phyloP scores from a whole-genome alignment of 148 eudicot species.

The Silene conica region DNA sequence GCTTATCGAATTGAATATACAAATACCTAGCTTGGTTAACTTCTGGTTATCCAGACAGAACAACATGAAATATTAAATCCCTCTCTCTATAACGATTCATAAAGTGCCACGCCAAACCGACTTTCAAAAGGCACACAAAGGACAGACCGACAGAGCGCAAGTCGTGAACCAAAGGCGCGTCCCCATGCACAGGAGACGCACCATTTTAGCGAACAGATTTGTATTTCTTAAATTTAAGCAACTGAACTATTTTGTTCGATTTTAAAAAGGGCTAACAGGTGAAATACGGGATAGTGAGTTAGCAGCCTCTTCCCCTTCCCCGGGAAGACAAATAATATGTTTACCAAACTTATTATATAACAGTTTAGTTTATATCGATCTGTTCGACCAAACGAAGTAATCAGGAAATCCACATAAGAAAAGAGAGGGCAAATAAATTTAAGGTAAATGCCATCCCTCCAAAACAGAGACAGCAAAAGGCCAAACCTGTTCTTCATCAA shows the following conservation, averaged over 20 bases:
- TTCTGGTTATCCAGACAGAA: neutral
- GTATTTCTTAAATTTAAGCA: no score
- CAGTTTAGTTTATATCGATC: no score
- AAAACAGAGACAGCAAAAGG: slow-evolving; percentile 13
- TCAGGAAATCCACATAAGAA: neutral
- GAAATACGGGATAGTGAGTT: no score
- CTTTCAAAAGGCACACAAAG: neutral
- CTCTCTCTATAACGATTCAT: neutral
- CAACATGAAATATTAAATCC: neutral
- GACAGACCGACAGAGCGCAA: no score
- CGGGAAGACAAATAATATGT: no score
- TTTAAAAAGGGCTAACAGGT: no score
- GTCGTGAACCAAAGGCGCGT: no score
- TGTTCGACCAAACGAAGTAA: neutral
- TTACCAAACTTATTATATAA: no score
- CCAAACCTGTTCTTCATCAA: slow-evolving; percentile 97
- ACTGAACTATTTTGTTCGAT: no score
- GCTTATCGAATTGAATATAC: neutral
- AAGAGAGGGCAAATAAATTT: neutral
- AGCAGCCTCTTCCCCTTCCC: no score
- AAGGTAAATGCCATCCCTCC: slow-evolving; percentile 11
- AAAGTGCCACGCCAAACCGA: neutral
- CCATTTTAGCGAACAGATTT: no score
- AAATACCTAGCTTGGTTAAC: neutral
- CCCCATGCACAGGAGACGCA: no score